Base-by-base conservation (phyloP, 176 grass and related monocot genomes). In the Hsuehochloa calcarea region DNA sequence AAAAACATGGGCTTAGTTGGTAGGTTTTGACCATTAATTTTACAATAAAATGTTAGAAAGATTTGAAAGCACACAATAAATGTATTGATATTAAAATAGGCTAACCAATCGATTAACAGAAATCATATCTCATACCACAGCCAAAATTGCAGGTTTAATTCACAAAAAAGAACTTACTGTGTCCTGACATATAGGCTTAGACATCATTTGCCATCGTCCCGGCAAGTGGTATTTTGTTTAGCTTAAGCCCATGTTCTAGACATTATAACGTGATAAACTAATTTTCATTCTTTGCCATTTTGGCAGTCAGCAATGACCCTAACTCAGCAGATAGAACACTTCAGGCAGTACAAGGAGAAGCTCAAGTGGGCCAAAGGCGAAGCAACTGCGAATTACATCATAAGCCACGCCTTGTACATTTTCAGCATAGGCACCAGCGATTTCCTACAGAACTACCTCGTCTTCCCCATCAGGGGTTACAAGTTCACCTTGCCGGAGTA, bases 391-490 rank as follows among this genome's bases (percentile, higher is more conserved):
- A 2, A 47, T 35, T 27, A 11, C 75, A 82, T 62, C 75, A 16
- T 77, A 1, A 20, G 11, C 19, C 6, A 26, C 35, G 47, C 79
- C 0, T 79, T 76, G 54, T 87, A 83, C 85, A 19, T 86, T 41
- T 65, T 90, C 12, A 92, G 91, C 83, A 49, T 80, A 27, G 91
- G 94, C 31, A 87, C 47, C 52, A 91, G 92, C 75, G 94, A 93
- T 51, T 88, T 91, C 80, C 70, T 91, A 23, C 85, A 85, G 56
- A 91, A 93, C 68, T 93, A 91, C 89, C 80, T 77, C 6, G 71
- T 86, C 7, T 68, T 83, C 51, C 74, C 84, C 0, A 14, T 73
- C 6, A 54, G 81, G 52, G 70, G 81, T 4, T 16, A 31, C 41
- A 37, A 72, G 25, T 87, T 82, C 81, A 87, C 58, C 2, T 68